phyloP scores from a whole-genome alignment of 164 flowering plant genomes.

The Kalanchoe fedtschenkoi region DNA sequence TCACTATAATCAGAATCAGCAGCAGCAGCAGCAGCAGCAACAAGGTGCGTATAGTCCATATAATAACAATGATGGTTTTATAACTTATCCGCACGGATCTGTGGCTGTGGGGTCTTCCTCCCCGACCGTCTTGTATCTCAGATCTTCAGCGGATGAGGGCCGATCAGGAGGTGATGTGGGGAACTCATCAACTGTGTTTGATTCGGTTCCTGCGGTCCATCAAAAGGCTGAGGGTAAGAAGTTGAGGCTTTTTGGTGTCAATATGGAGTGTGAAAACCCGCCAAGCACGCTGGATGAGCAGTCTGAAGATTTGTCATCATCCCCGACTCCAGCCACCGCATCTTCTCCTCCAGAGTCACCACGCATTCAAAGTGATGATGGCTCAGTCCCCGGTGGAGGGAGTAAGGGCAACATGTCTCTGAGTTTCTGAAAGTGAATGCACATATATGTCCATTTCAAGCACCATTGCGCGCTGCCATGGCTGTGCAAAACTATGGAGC shows the following conservation, averaged over 20 bases:
- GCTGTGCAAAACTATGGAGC: too few species aligned
- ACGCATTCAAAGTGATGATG: not conserved
- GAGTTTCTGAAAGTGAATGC: not conserved
- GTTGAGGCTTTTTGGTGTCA: slow-evolving; percentile 80
- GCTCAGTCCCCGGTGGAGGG: not conserved
- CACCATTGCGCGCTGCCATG: too few species aligned
- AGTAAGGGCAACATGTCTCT: not conserved
- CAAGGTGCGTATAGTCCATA: not conserved
- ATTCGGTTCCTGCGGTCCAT: slow-evolving; percentile 75
- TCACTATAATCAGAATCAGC: not conserved
- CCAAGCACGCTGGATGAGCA: slow-evolving; percentile 20
- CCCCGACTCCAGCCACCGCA: slow-evolving; percentile 15
- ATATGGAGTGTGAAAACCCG: slow-evolving; percentile 68
- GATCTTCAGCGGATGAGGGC: slow-evolving; percentile 14
- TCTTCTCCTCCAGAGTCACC: slow-evolving; percentile 5
- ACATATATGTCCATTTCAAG: not conserved
- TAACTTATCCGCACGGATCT: not conserved
- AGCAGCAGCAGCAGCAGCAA: slow-evolving; percentile 1
- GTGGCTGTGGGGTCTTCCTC: not conserved
- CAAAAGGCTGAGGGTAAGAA: slow-evolving; percentile 49
- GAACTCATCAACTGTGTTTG: slow-evolving; percentile 35
- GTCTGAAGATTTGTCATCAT: slow-evolving; percentile 25
- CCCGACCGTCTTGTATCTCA: slow-evolving; percentile 13
- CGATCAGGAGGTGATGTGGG: slow-evolving; percentile 12
- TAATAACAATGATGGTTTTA: not conserved